Evolutionary conservation across 257 asterid species (phyloP).

Genomic region (Lithospermum erythrorhizon): DNA sequence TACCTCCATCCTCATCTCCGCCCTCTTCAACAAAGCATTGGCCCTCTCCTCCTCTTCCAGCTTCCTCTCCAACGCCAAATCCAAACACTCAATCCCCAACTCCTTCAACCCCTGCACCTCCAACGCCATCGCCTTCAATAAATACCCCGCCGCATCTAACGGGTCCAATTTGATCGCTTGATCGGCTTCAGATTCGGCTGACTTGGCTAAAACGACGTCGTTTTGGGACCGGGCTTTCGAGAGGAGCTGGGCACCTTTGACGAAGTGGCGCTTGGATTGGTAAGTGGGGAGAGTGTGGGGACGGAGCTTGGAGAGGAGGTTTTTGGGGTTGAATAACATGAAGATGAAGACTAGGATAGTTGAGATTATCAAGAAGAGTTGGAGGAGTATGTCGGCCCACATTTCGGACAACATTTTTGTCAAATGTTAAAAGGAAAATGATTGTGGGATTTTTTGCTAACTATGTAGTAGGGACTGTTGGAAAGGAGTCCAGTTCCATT

Average conservation of each 20-base stretch:
- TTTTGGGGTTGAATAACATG: slow-evolving; percentile 32
- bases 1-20: slow-evolving; percentile 36
- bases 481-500: too few species aligned
- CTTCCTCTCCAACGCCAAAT: slow-evolving; percentile 50
- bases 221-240: slow-evolving; percentile 36
- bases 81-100: slow-evolving; percentile 58
- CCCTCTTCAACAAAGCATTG: slow-evolving; percentile 59
- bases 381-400: slow-evolving; percentile 50
- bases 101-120: slow-evolving; percentile 53
- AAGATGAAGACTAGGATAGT: slow-evolving; percentile 29
- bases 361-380: slow-evolving; percentile 25
- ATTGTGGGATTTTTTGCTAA: too few species aligned
- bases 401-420: slow-evolving; percentile 11
- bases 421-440: not conserved
- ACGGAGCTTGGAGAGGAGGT: slow-evolving; percentile 44
- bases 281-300: slow-evolving; percentile 19
- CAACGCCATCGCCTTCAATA: slow-evolving; percentile 58
- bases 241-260: slow-evolving; percentile 60
- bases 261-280: slow-evolving; percentile 66
- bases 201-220: slow-evolving; percentile 26
- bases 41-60: slow-evolving; percentile 42
- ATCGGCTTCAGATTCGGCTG: slow-evolving; percentile 50
- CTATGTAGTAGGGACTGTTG: too few species aligned
- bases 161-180: slow-evolving; percentile 46
- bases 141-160: slow-evolving; percentile 52